A percentile compares a stretch with the other conserved stretches of the same genome.
These are phyloP conservation scores for Tetradesmus lagerheimii DNA, from an alignment of 139 green algal genomes.

Conservation along the genomic window DNA sequence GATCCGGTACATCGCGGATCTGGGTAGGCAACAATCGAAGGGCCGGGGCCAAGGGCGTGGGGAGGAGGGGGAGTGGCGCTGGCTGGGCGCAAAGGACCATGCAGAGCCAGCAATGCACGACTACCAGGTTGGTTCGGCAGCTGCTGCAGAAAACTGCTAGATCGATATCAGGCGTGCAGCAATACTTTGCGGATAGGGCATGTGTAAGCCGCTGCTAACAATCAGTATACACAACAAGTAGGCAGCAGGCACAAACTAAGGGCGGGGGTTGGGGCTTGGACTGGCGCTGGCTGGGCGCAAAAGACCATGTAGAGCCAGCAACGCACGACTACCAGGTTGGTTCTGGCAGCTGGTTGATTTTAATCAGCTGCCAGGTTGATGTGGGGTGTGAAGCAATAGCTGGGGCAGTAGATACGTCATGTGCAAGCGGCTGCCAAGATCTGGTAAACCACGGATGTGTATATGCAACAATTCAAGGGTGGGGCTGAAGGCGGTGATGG, in stretches of 20 bases:
- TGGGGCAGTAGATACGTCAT: not conserved
- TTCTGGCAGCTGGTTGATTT: not conserved
- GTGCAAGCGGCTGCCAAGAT: not conserved
- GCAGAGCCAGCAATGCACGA: too few species aligned
- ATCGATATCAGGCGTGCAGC: not conserved
- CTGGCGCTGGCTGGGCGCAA: constrained; percentile 84
- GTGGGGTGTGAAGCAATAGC: not conserved
- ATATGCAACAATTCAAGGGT: too few species aligned
- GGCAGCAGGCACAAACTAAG: too few species aligned
- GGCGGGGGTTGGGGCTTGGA: too few species aligned
- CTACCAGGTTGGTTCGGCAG: too few species aligned
- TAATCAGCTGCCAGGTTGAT: not conserved
- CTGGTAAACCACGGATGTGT: not conserved
- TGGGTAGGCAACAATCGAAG: too few species aligned
- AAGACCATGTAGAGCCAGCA: constrained; percentile 85
- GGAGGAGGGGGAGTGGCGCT: too few species aligned
- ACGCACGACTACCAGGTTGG: constrained; percentile 71
- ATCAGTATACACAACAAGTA: too few species aligned
- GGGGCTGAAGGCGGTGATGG: too few species aligned
- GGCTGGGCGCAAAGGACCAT: too few species aligned
- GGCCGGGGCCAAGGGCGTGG: too few species aligned
- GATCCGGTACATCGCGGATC: not conserved
- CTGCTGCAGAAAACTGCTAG: not conserved
- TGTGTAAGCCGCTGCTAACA: too few species aligned
- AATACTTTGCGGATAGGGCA: not conserved